Evolutionary conservation across 768 basidiomycete species (phyloP), one percentile per base, ranked within the genome.

Genomic region (Tylopilus subfusipes): DNA sequence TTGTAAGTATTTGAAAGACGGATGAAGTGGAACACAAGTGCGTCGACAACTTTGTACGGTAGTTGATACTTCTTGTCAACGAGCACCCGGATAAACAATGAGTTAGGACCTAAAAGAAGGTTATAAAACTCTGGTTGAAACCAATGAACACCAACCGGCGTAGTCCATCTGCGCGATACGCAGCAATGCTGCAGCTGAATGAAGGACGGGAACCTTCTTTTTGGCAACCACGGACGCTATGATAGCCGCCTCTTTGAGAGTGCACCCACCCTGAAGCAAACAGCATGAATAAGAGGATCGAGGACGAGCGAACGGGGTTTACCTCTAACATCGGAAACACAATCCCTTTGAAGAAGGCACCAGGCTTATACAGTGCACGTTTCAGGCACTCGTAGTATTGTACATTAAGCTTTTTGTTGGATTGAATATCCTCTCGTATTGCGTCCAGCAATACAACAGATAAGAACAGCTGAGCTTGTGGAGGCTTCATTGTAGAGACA

Each of bases 31-130:
- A 97, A 96, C 13, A 98, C 95, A 54, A 99, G 83, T 3, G 92
- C 90, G 67, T 99, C 97, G 50, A 99, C 84, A 27, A 97, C 96
- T 74, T 98, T 96, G 79, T 94, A 99, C 0, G 97, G 97, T 29
- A 99, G 76, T 56, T 97, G 93, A 68, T 95, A 91, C 69, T 99
- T 99, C 74, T 99, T 99, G 76, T 99, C 97, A 47, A 98, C 76
- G 29, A 99, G 77, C 13, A 98, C 89, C 19, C 97, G 92, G 68
- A 99, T 95, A 77, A 99, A 98, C 21, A 99, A 80, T 12, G 94
- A 97, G 61, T 93, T 97, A 0, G 97, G 90, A 4, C 94, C 93
- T 78, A 21, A 29, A 24, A 18, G 18, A 50, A 42, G 44, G 21
- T 38, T 11, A 42, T 36, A 21, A 50, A 10, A 13, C 2, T 43